Conservation (phyloP, 2,329 filamentous ascomycete genomes). For the Monosporascus sp. region DNA sequence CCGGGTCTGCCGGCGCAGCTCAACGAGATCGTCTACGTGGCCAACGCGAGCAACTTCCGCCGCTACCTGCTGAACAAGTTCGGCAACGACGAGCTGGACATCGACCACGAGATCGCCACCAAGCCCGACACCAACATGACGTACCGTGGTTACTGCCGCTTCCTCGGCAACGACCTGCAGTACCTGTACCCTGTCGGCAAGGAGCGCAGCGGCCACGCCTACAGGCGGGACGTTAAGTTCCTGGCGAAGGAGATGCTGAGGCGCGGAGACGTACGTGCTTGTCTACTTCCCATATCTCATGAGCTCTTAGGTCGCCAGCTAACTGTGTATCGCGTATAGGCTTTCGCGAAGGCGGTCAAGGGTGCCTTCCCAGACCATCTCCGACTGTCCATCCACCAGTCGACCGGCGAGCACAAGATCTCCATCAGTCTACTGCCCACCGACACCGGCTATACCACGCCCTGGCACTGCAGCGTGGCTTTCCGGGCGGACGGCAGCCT, state of each 20-base stretch:
- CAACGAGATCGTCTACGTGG: conserved; percentile 41
- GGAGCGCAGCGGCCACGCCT: conserved; percentile 32
- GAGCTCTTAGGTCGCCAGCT: no score
- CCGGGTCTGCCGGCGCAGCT: conserved; percentile 28
- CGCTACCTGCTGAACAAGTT: conserved; percentile 38
- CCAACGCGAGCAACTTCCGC: conserved; percentile 42
- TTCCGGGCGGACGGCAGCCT: conserved; percentile 33
- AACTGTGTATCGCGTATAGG: conserved; percentile 22
- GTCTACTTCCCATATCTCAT: background rate
- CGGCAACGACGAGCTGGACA: conserved; percentile 32
- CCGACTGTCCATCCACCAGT: conserved; percentile 47
- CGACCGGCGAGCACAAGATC: conserved; percentile 38
- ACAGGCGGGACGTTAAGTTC: conserved; percentile 38
- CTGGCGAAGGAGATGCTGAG: conserved; percentile 47
- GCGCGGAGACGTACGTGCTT: conserved; percentile 38
- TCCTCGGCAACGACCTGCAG: conserved; percentile 42
- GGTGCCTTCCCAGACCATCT: conserved; percentile 37
- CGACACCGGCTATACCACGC: conserved; percentile 37
- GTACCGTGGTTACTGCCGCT: conserved; percentile 46
- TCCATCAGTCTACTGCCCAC: conserved; percentile 41
- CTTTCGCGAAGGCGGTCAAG: conserved; percentile 41
- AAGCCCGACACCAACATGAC: conserved; percentile 42
- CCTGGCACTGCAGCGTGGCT: conserved; percentile 44
- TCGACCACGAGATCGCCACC: conserved; percentile 35
- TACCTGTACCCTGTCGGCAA: conserved; percentile 32